These are phyloP conservation scores for Skeletonema grethae DNA, from an alignment of 108 stramenopile genomes.

Conservation along the genomic window DNA sequence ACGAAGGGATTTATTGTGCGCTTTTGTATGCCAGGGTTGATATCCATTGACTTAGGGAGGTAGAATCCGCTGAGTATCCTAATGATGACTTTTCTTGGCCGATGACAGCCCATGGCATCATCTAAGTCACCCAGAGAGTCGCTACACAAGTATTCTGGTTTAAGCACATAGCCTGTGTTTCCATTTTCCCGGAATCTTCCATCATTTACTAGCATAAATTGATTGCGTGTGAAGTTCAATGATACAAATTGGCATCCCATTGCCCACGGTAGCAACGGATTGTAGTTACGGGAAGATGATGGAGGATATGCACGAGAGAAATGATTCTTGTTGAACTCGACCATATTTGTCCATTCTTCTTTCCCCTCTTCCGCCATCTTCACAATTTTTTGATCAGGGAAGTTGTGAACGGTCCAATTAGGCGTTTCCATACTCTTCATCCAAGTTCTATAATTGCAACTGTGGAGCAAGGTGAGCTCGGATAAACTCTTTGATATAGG, in stretches of 20 bases:
- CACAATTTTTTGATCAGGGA: constrained; percentile 55
- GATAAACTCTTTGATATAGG: constrained; percentile 62
- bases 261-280: constrained; percentile 86
- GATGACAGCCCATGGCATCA: constrained; percentile 35
- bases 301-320: constrained; percentile 82
- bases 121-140: constrained; percentile 27
- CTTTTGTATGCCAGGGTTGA: constrained; percentile 6
- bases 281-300: constrained; percentile 74
- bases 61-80: constrained; percentile 71
- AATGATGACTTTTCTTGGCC: constrained; percentile 58
- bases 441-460: constrained; percentile 60
- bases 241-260: constrained; percentile 92
- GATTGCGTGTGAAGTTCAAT: constrained; percentile 85
- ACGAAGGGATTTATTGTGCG: constrained; percentile 64
- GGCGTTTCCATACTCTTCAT: constrained; percentile 66
- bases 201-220: constrained; percentile 84
- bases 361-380: constrained; percentile 41
- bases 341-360: constrained; percentile 38
- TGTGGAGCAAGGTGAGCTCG: constrained; percentile 63
- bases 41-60: constrained; percentile 59
- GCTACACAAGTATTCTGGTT: constrained; percentile 69
- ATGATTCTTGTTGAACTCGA: constrained; percentile 72
- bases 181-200: constrained; percentile 93
- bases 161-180: constrained; percentile 93
- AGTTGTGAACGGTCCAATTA: constrained; percentile 63